Evolutionary conservation across 306 rosid species (phyloP), one percentile per base, ranked within the genome.

Genomic region (Rosa lucieae): DNA sequence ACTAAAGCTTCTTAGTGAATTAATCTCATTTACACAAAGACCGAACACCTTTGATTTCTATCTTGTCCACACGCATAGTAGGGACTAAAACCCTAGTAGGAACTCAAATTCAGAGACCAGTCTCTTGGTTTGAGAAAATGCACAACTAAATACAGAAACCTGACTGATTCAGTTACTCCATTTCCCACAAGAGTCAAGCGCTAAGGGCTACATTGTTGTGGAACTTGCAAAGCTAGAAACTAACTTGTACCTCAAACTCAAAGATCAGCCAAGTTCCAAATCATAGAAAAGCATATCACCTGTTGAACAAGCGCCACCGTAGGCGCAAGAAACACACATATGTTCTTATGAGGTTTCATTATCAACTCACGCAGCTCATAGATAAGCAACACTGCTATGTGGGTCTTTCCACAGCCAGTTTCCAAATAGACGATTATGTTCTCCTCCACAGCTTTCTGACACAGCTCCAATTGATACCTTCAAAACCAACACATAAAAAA

Each of bases 351-450:
- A 43, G 99, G 93, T 82, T 84, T 91, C 83, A 78, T 68, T 46
- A 94, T 90, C 87, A 92, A 87, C 82, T 89, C 88, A 2, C 95
- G 61, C 86, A 92, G 73, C 85, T 88, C 97, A 52, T 89, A 82
- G 32, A 94, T 89, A 65, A 94, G 94, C 84, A 94, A 85, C 77
- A 92, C 90, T 18, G 99, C 92, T 46, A 94, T 92, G 89, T 89
- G 99, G 62, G 99, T 94, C 89, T 94, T 94, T 73, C 99, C 99
- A 82, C 91, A 89, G 73, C 99, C 99, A 35, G 99, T 94, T 78
- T 91, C 99, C 80, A 94, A 79, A 84, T 89, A 94, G 68, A 94
- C 97, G 76, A 94, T 89, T 75, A 89, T 84, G 80, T 94, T 94
- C 88, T 94, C 99, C 85, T 92, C 90, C 88, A 88, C 32, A 72